Percentiles rank a stretch among this genome's conserved stretches.
Conservation (phyloP, 2,329 filamentous ascomycete genomes). For the Aspergillus sojae region DNA sequence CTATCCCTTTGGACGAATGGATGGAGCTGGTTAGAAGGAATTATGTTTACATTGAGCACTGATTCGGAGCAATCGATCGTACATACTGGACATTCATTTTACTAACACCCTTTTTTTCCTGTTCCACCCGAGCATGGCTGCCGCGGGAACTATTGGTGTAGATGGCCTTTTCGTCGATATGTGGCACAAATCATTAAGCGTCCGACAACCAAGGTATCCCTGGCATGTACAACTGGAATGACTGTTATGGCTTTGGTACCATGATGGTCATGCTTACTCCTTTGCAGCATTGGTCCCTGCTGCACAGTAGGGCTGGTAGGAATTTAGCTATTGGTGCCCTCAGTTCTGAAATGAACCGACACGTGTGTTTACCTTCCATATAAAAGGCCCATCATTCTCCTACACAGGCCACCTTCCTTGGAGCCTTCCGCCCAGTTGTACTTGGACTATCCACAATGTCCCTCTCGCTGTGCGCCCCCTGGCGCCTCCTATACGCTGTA, state of each 20-base stretch:
- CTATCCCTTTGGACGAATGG: slow-evolving; percentile 27
- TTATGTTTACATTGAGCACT: slow-evolving; percentile 16
- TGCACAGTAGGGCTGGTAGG: background rate
- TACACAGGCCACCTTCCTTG: too few species aligned
- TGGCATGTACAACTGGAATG: background rate
- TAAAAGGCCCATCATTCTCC: background rate
- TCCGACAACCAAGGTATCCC: background rate
- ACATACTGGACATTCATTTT: background rate
- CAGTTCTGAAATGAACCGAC: background rate
- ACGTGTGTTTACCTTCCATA: background rate
- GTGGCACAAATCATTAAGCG: background rate
- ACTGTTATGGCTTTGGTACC: background rate
- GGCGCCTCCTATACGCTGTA: background rate
- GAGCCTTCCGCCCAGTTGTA: background rate
- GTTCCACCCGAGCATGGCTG: background rate
- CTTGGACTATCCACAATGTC: background rate
- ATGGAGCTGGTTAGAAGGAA: slow-evolving; percentile 20
- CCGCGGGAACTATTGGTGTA: background rate
- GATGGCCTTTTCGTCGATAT: background rate
- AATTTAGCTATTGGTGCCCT: background rate
- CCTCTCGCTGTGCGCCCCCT: background rate
- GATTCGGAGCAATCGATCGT: background rate
- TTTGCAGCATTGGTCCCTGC: background rate
- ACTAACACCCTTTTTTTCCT: background rate
- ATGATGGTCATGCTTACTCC: background rate